Percentiles rank a stretch among this genome's conserved stretches.
These are phyloP conservation scores for Torulaspora gathmanii DNA, from an alignment of 805 yeast genomes.

Conservation along the genomic window DNA sequence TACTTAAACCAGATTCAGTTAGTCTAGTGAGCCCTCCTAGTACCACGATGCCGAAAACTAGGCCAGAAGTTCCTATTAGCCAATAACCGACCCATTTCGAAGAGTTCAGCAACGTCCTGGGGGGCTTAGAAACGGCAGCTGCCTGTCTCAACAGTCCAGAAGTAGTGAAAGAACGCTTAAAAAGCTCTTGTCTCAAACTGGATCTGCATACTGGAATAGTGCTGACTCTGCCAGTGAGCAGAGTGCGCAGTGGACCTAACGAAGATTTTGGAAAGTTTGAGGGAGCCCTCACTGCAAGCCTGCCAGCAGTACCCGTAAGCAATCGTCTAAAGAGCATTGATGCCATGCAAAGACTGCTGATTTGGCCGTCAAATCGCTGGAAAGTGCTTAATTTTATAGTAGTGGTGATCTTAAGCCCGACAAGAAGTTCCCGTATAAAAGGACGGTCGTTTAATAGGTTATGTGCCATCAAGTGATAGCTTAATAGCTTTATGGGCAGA, in stretches of 20 bases:
- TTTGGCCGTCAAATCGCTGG: neutral
- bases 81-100: constrained; percentile 74
- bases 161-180: constrained; percentile 12
- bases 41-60: constrained; percentile 94
- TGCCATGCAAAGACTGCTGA: neutral
- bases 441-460: neutral
- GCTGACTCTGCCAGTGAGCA: constrained; percentile 1
- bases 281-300: constrained; percentile 6
- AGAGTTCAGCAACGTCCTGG: constrained; percentile 42
- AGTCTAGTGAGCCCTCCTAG: constrained; percentile 93
- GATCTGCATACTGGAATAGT: neutral
- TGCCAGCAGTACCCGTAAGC: constrained; percentile 7
- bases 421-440: neutral
- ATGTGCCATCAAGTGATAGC: neutral
- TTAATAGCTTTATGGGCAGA: neutral
- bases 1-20: constrained; percentile 92
- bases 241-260: neutral
- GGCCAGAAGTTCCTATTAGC: constrained; percentile 78
- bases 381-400: neutral
- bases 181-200: neutral
- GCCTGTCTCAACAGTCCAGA: constrained; percentile 14
- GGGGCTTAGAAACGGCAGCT: constrained; percentile 14
- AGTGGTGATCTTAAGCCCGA: neutral
- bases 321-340: constrained; percentile 6
- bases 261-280: constrained; percentile 1